These are phyloP conservation scores for Candida albicans DNA, from an alignment of 1,139 yeast genomes.

Conservation along the genomic window DNA sequence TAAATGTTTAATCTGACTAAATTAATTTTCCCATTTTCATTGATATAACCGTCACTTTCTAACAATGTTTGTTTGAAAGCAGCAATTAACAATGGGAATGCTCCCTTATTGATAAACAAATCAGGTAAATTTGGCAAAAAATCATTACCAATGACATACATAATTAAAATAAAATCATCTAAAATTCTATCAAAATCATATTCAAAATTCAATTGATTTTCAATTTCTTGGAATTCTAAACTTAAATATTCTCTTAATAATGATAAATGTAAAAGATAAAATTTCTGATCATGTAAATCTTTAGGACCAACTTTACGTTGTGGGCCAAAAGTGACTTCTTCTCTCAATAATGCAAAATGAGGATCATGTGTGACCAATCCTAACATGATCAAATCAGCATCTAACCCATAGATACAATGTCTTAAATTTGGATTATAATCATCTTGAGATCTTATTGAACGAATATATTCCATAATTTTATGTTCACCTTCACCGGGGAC, in stretches of 20 bases:
- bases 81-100: slow-evolving; percentile 84
- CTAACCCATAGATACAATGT: slow-evolving; percentile 96
- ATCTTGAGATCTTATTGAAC: slow-evolving; percentile 75
- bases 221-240: slow-evolving; percentile 76
- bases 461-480: slow-evolving; percentile 91
- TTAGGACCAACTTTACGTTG: slow-evolving; percentile 34
- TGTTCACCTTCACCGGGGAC: slow-evolving; percentile 99
- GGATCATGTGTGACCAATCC: slow-evolving; percentile 98
- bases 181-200: slow-evolving; percentile 85
- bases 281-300: slow-evolving; percentile 75
- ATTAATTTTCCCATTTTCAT: slow-evolving; percentile 79
- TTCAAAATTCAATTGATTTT: slow-evolving; percentile 61
- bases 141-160: slow-evolving; percentile 97
- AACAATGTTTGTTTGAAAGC: slow-evolving; percentile 82
- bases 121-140: slow-evolving; percentile 98
- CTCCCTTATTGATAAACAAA: slow-evolving; percentile 90
- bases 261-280: slow-evolving; percentile 79
- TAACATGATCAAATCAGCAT: slow-evolving; percentile 95
- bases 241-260: slow-evolving; percentile 88
- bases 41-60: slow-evolving; percentile 79
- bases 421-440: slow-evolving; percentile 81
- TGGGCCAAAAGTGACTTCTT: slow-evolving; percentile 88
- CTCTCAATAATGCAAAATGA: slow-evolving; percentile 90
- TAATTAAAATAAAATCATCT: slow-evolving; percentile 89
- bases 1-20: slow-evolving; percentile 69